Percentiles rank a stretch among this genome's conserved stretches.
phyloP scores from a whole-genome alignment of 257 asterid genomes.

The Salvia hispanica region DNA sequence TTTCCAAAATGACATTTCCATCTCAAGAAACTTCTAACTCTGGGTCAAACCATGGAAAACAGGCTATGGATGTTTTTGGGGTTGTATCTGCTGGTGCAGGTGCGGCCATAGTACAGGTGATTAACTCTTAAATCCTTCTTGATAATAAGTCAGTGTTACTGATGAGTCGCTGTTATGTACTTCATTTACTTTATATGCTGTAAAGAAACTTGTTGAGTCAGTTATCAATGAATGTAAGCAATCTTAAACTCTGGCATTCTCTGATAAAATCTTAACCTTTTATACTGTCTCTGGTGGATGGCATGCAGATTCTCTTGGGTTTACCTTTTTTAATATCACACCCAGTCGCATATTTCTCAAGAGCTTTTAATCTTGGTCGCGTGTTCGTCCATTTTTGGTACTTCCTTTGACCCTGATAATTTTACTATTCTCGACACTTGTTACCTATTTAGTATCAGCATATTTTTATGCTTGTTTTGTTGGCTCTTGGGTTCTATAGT shows the following conservation, averaged over 20 bases:
- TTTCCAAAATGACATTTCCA: neutral
- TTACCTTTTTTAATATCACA: slow-evolving; percentile 72
- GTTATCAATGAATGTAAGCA: neutral
- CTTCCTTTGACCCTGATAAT: slow-evolving; percentile 27
- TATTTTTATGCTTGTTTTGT: slow-evolving; percentile 1
- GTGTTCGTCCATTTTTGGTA: slow-evolving; percentile 96
- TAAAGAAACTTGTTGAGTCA: slow-evolving; percentile 36
- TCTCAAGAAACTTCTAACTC: slow-evolving; percentile 20
- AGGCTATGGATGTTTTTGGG: slow-evolving; percentile 90
- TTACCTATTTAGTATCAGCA: neutral
- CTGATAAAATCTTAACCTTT: slow-evolving; percentile 35
- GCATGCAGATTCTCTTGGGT: slow-evolving; percentile 78
- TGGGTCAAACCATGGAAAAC: slow-evolving; percentile 37
- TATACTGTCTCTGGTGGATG: slow-evolving; percentile 37
- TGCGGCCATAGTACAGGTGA: slow-evolving; percentile 96
- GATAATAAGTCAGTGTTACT: neutral
- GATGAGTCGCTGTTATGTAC: neutral
- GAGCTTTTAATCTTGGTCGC: slow-evolving; percentile 92
- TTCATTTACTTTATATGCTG: slow-evolving; percentile 25
- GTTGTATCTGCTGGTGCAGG: slow-evolving; percentile 85
- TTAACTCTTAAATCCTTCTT: slow-evolving; percentile 28
- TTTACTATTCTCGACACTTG: neutral
- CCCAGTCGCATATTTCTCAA: slow-evolving; percentile 76
- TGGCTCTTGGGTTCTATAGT: slow-evolving; percentile 3
- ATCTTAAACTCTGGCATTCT: slow-evolving; percentile 28